Evolutionary conservation across 306 rosid genomes (phyloP).

Genomic region (Casuarina cunninghamiana): DNA sequence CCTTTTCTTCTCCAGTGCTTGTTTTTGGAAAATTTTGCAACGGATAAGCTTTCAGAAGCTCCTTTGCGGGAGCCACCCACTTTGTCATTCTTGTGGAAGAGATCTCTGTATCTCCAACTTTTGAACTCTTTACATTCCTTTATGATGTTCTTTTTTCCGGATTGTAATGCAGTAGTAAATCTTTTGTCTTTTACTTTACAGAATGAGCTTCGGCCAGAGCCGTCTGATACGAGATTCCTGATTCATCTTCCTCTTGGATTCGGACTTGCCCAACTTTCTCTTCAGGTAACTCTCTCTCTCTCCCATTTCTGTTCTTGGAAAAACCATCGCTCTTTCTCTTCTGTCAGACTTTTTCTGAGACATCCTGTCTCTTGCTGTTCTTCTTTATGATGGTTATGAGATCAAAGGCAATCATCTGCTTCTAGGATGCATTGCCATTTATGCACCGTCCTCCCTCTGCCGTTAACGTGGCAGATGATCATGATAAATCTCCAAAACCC

Average conservation of each 20-base stretch:
- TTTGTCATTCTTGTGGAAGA: slow-evolving; percentile 2
- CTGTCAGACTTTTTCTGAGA: slow-evolving; percentile 33
- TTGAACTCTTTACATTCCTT: background rate
- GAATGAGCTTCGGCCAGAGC: slow-evolving; percentile 16
- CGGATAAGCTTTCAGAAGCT: background rate
- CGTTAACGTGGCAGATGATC: slow-evolving; percentile 27
- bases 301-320: slow-evolving; percentile 13
- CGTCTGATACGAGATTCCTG: slow-evolving; percentile 35
- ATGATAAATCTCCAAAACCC: slow-evolving; percentile 8
- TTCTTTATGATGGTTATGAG: slow-evolving; percentile 25
- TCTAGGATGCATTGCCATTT: background rate
- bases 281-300: slow-evolving; percentile 21
- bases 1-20: slow-evolving; percentile 17
- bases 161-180: background rate
- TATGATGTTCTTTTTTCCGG: background rate
- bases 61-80: background rate
- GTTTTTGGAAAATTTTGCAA: slow-evolving; percentile 20
- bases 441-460: slow-evolving; percentile 15
- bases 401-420: slow-evolving; percentile 8
- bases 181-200: background rate
- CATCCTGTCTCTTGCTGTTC: slow-evolving; percentile 51
- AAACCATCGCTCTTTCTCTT: slow-evolving; percentile 37
- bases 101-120: slow-evolving; percentile 5
- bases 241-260: slow-evolving; percentile 26
- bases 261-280: slow-evolving; percentile 41